A percentile compares a stretch with the other conserved stretches of the same genome.
phyloP scores from a whole-genome alignment of 345 rosid species.

The Arabidopsis arenosa region DNA sequence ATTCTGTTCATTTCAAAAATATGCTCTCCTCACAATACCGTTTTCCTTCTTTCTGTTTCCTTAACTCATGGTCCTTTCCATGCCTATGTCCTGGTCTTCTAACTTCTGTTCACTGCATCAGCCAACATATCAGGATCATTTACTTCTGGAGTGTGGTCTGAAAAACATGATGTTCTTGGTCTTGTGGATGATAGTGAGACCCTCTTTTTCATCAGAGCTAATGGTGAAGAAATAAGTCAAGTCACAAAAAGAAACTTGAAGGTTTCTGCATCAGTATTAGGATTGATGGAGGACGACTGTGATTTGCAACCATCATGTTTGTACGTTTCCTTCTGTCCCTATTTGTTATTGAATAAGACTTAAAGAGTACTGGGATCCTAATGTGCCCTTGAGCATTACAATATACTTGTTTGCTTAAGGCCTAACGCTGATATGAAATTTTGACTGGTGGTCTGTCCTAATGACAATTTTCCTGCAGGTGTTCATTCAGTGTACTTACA shows the following conservation, averaged over 20 bases:
- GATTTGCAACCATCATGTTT: constrained; percentile 60
- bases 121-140: constrained; percentile 59
- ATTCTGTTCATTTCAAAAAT: constrained; percentile 2
- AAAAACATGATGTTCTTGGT: constrained; percentile 80
- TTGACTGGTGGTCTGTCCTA: constrained; percentile 25
- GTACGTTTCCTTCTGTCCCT: constrained; percentile 53
- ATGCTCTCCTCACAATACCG: constrained; percentile 19
- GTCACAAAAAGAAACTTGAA: constrained; percentile 63
- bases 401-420: constrained; percentile 24
- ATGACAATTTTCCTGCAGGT: constrained; percentile 56
- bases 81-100: constrained; percentile 25
- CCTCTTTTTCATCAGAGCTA: constrained; percentile 76
- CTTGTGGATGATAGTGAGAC: constrained; percentile 66
- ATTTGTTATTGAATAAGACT: constrained; percentile 31
- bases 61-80: constrained; percentile 14
- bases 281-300: constrained; percentile 60
- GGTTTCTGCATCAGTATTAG: constrained; percentile 66
- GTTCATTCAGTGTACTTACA: constrained; percentile 67
- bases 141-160: constrained; percentile 86
- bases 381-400: constrained; percentile 11
- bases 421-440: constrained; percentile 3
- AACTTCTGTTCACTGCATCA: constrained; percentile 49
- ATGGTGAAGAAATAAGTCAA: constrained; percentile 80
- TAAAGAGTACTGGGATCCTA: constrained; percentile 15
- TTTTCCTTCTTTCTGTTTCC: not conserved